Evolutionary conservation across 176 grass and related monocot genomes (phyloP).

Genomic region (Eleusine indica): DNA sequence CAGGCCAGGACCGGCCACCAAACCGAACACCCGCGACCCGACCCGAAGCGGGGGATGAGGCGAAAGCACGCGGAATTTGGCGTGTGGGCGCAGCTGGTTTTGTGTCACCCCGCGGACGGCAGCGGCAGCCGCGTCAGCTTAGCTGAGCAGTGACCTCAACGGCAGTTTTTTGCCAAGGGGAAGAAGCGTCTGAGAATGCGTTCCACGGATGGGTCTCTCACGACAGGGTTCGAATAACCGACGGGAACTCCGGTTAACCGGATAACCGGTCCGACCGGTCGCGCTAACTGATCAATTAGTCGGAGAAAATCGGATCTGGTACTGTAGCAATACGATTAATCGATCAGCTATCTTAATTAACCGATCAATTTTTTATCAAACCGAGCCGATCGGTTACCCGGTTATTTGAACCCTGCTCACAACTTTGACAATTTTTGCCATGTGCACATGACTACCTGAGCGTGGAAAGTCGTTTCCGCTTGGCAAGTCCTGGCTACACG

Average conservation of each 20-base stretch:
- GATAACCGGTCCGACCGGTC: too few species aligned
- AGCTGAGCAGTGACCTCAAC: constrained; percentile 30
- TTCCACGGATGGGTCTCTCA: background rate
- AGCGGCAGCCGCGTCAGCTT: background rate
- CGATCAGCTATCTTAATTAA: too few species aligned
- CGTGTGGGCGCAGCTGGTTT: background rate
- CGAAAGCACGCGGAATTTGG: background rate
- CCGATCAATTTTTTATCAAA: too few species aligned
- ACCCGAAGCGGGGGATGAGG: background rate
- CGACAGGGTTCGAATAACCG: too few species aligned
- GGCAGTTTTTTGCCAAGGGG: background rate
- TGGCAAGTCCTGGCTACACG: background rate
- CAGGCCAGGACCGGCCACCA: background rate
- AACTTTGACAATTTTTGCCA: background rate
- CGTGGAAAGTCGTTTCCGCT: background rate
- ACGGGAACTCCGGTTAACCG: too few species aligned
- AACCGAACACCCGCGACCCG: background rate
- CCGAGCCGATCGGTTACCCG: too few species aligned
- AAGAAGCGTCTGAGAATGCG: background rate
- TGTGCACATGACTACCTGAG: background rate
- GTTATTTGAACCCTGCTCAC: background rate
- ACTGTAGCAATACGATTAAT: too few species aligned
- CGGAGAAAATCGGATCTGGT: too few species aligned
- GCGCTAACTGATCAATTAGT: too few species aligned
- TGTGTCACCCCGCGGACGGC: background rate